Evolutionary conservation across 768 basidiomycete species (phyloP), one percentile per base, ranked within the genome.

Genomic region (Xanthoconium stramineum): DNA sequence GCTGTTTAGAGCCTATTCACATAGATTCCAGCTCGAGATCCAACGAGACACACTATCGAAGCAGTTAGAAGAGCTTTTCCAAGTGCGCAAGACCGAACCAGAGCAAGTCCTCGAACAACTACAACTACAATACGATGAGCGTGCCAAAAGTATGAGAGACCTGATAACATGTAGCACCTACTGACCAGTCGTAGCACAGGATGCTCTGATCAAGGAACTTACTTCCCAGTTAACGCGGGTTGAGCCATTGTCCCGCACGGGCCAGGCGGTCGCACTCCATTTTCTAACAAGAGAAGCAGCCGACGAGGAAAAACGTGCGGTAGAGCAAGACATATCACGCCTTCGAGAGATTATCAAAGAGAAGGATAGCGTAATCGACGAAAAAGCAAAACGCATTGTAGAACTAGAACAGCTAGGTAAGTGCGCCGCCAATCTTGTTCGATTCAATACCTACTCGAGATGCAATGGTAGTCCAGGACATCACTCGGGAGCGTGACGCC

Each of bases 221-320:
- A 81, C 78, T 5, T 70, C 75, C 17, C 79, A 83, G 61, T 69
- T 88, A 6, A 73, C 82, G 4, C 79, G 75, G 29, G 75, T 80
- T 43, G 81, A 86, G 57, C 83, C 83, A 7, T 72, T 86, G 36
- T 73, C 81, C 42, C 73, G 75, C 42, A 69, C 77, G 30, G 79
- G 78, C 6, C 80, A 80, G 57, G 74, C 72, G 14, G 76, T 79
- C 3, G 78, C 81, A 6, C 74, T 86, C 32, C 83, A 88, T 61
- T 78, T 93, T 46, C 71, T 93, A 13, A 88, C 88, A 10, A 82
- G 88, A 52, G 88, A 89, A 56, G 82, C 81, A 3, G 88, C 85
- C 7, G 83, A 91, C 55, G 83, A 83, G 52, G 88, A 91, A 71
- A 83, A 82, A 62, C 78, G 76, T 42, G 69, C 55, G 1, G 66